Evolutionary conservation across 371 early-diverging fungal genomes (phyloP).

Genomic region (Mortierella sp.): DNA sequence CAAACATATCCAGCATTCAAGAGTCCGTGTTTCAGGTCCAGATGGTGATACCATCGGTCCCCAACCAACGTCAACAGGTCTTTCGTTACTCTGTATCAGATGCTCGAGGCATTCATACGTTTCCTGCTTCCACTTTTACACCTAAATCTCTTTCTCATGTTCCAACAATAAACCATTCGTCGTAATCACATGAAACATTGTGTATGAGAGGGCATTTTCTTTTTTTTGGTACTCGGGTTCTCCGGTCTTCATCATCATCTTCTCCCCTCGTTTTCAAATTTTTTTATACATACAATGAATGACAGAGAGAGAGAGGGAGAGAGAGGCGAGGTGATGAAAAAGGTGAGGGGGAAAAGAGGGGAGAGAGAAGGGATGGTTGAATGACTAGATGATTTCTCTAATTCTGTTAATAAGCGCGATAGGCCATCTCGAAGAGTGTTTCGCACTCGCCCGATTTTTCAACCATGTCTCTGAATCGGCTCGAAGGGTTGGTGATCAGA

Average conservation of each 20-base stretch:
- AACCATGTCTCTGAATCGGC: slow-evolving; percentile 71
- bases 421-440: slow-evolving; percentile 59
- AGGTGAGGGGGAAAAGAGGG: not conserved
- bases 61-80: slow-evolving; percentile 10
- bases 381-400: not conserved
- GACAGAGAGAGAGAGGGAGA: not conserved
- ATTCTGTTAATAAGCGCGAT: slow-evolving; percentile 35
- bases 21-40: slow-evolving; percentile 39
- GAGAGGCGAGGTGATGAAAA: not conserved
- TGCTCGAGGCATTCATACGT: slow-evolving; percentile 19
- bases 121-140: slow-evolving; percentile 9
- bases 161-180: too few relatives aligned
- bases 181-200: too few relatives aligned
- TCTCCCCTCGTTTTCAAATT: too few relatives aligned
- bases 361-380: not conserved
- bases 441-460: slow-evolving; percentile 76
- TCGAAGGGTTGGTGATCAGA: slow-evolving; percentile 56
- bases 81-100: slow-evolving; percentile 45
- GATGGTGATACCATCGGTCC: slow-evolving; percentile 23
- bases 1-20: not conserved
- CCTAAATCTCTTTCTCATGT: too few relatives aligned
- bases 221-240: too few relatives aligned
- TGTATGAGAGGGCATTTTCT: too few relatives aligned
- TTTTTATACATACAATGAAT: not conserved
- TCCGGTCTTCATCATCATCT: too few relatives aligned